Base-by-base conservation (phyloP, 2,329 filamentous ascomycete species). In the Cytospora chrysosperma region DNA sequence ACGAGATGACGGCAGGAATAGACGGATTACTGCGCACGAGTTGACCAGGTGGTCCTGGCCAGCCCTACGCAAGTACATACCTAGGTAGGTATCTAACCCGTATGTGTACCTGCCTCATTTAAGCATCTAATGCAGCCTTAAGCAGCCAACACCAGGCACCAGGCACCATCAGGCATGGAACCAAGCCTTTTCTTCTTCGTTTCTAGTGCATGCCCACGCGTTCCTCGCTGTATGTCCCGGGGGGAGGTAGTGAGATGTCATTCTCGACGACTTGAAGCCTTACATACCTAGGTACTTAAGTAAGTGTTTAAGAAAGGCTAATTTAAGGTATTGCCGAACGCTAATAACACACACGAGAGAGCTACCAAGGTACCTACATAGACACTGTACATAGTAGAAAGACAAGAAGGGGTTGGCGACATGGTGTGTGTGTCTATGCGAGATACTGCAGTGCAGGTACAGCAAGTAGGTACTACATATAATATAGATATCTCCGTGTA, bases 21-120 rank as follows among this genome's bases (percentile, higher is more conserved):
- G n/a, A n/a, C n/a, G n/a, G n/a, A n/a, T n/a, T n/a, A n/a, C n/a
- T n/a, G n/a, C n/a, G n/a, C n/a, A n/a, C n/a, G n/a, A n/a, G n/a
- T n/a, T n/a, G n/a, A n/a, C n/a, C n/a, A n/a, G n/a, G n/a, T 55
- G 59, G 59, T 50, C 59, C 37, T 51, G 34, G 51, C 59, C 59
- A 61, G 59, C 59, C 59, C 59, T 61, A 55, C 51, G 51, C 51
- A 26, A 28, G 49, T 28, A n/a, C n/a, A n/a, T n/a, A n/a, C n/a
- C 15, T 40, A 26, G 24, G 49, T 34, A 40, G 17, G 37, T 40
- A 10, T 40, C 15, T 40, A 17, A 19, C n/a, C 37, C 37, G 37
- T 40, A 40, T n/a, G 1, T 47, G 10, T 47, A 4, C n/a, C 40
- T 21, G 4, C 10, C 19, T 47, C 12, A n/a, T 24, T 9, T 24